These are phyloP conservation scores for Naganishia vishniacii DNA, from an alignment of 768 basidiomycete genomes.

Conservation along the genomic window DNA sequence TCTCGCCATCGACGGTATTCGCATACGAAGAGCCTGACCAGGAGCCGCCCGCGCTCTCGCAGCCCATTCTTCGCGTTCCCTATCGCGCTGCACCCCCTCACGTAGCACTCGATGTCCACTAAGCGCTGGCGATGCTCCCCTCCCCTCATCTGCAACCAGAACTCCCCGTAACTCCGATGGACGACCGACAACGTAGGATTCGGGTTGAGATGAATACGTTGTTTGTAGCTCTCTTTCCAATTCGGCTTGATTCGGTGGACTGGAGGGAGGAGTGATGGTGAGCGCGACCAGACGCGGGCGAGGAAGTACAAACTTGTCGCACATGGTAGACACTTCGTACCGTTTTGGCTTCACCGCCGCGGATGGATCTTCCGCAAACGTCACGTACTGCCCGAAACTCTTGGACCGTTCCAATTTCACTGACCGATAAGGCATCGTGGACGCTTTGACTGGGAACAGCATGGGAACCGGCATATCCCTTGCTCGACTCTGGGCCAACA, in stretches of 20 bases:
- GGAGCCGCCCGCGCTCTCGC: neutral
- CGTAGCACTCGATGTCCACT: conserved; percentile 5
- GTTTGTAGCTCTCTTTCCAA: neutral
- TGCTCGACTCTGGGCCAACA: conserved; percentile 8
- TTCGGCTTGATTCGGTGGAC: neutral
- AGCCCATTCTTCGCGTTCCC: conserved; percentile 26
- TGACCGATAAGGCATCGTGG: neutral
- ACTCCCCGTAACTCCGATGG: neutral
- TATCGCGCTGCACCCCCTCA: conserved; percentile 16
- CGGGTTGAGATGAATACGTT: neutral
- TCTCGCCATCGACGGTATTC: neutral
- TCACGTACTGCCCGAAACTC: neutral
- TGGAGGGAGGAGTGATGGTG: conserved; percentile 22
- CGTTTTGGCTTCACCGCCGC: neutral
- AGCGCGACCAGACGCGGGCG: conserved; percentile 27
- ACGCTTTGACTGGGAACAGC: neutral
- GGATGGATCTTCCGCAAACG: neutral
- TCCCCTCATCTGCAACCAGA: neutral
- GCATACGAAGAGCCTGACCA: conserved; percentile 3
- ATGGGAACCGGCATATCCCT: conserved; percentile 17
- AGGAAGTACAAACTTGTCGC: conserved; percentile 25
- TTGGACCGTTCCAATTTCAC: neutral
- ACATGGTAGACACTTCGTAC: conserved; percentile 18
- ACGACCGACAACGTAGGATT: conserved; percentile 1
- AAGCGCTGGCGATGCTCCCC: neutral